Evolutionary conservation across 768 basidiomycete species (phyloP).

Genomic region (Rubroboletus satanas): DNA sequence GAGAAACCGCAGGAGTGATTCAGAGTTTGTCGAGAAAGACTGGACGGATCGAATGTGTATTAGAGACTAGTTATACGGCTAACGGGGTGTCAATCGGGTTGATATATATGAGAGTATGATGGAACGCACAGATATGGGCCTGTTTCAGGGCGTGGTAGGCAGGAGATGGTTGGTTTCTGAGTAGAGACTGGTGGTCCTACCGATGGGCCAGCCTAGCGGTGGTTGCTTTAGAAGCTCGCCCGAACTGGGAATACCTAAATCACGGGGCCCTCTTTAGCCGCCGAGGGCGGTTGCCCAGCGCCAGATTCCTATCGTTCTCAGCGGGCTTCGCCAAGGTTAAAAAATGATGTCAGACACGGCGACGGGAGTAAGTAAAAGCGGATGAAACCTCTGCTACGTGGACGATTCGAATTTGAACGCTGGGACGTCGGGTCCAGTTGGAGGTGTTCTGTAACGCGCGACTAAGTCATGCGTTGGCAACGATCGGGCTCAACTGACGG

Average conservation of each 20-base stretch:
- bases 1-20: neutral
- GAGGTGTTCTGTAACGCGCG: neutral
- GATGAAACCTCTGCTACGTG: neutral
- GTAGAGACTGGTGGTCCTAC: constrained; percentile 1
- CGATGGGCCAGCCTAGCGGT: neutral
- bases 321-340: neutral
- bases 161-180: constrained; percentile 2
- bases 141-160: constrained; percentile 8
- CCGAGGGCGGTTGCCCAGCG: neutral
- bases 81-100: neutral
- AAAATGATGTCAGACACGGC: neutral
- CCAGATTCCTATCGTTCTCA: neutral
- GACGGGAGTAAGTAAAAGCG: neutral
- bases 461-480: too few species aligned
- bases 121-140: constrained; percentile 12
- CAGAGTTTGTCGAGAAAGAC: constrained; percentile 3
- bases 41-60: neutral
- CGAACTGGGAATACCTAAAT: constrained; percentile 12
- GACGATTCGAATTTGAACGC: neutral
- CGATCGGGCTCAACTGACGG: too few species aligned
- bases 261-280: constrained; percentile 8
- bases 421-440: neutral
- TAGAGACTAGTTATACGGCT: constrained; percentile 6
- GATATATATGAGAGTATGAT: neutral
- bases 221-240: constrained; percentile 11